These are phyloP conservation scores for Echinochloa phyllopogon DNA, from an alignment of 176 grass and related monocot species.

Conservation along the genomic window DNA sequence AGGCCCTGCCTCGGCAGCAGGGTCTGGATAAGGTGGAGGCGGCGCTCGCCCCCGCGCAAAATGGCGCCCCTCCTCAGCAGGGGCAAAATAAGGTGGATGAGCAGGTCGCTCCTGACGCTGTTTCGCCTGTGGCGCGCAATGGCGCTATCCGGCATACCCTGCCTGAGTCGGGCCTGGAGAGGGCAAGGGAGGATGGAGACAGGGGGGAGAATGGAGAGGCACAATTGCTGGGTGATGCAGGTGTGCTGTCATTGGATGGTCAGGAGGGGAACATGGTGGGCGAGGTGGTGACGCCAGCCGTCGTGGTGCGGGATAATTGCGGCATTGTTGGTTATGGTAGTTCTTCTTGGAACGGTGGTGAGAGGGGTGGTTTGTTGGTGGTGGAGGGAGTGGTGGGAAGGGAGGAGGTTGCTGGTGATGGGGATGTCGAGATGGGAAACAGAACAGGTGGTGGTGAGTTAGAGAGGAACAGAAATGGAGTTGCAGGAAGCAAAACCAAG, in stretches of 20 bases:
- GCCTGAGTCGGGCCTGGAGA: not conserved
- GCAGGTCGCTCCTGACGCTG: not conserved
- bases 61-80: too few species aligned
- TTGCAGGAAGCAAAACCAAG: conserved; percentile 37
- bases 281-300: not conserved
- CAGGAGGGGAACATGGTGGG: not conserved
- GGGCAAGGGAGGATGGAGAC: not conserved
- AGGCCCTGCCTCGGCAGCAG: not conserved
- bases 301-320: not conserved
- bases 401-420: conserved; percentile 4
- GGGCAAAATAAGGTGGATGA: not conserved
- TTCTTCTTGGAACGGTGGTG: not conserved
- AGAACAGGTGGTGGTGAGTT: conserved; percentile 15
- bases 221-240: not conserved
- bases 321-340: conserved; percentile 4
- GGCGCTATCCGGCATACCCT: not conserved
- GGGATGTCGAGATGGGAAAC: conserved; percentile 16
- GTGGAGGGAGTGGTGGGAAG: not conserved
- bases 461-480: conserved; percentile 8
- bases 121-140: not conserved
- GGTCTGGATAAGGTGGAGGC: not conserved
- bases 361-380: not conserved
- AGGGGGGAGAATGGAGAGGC: not conserved
- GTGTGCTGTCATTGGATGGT: not conserved
- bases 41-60: not conserved